A percentile compares a stretch with the other conserved stretches of the same genome.
phyloP scores from a whole-genome alignment of 306 rosid species.

The Acacia confusa region DNA sequence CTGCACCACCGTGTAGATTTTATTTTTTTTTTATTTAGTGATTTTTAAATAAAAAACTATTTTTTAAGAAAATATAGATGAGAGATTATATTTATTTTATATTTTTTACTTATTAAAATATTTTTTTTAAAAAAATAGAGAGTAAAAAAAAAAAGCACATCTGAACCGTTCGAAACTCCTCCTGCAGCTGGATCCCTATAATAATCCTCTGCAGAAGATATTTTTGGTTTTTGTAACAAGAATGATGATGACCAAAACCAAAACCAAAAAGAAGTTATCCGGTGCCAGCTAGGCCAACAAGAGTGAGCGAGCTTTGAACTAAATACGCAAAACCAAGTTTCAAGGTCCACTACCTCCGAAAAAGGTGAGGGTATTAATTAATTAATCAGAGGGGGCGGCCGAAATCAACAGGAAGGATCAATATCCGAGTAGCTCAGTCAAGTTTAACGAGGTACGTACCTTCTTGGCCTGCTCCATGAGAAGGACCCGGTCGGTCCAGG shows the following conservation, averaged over 20 bases:
- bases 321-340: slow-evolving; percentile 7
- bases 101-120: too few relatives aligned
- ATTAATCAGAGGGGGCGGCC: too few relatives aligned
- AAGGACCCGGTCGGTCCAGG: slow-evolving; percentile 76
- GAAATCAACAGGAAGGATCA: background rate
- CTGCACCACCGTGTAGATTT: too few relatives aligned
- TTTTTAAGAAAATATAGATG: too few relatives aligned
- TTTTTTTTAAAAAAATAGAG: too few relatives aligned
- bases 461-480: slow-evolving; percentile 98
- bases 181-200: too few relatives aligned
- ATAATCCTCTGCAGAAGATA: background rate
- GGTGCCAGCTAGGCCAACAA: slow-evolving; percentile 28
- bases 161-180: too few relatives aligned
- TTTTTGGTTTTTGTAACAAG: background rate
- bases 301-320: background rate
- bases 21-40: too few relatives aligned
- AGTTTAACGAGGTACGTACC: slow-evolving; percentile 16
- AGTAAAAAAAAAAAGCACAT: too few relatives aligned
- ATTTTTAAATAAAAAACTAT: too few relatives aligned
- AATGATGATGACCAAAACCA: background rate
- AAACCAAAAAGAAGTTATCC: background rate
- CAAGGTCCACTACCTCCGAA: background rate
- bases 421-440: background rate
- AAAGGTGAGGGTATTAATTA: background rate
- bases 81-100: too few relatives aligned